A percentile compares a stretch with the other conserved stretches of the same genome.
Conservation (phyloP, 108 stramenopile species). For the Nitzschia sp. region DNA sequence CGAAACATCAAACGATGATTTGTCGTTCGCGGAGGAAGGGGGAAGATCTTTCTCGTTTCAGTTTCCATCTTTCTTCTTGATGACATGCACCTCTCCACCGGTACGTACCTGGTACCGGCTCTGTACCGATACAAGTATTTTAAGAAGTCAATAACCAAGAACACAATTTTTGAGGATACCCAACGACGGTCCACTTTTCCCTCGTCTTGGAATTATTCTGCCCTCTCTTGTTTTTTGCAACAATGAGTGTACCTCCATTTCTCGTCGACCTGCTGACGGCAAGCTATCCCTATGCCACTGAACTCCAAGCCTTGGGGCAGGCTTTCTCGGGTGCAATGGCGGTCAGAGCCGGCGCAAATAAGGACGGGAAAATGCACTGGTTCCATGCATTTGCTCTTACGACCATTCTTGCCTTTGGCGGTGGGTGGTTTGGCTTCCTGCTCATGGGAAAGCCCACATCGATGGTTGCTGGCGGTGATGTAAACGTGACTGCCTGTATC, state of each 20-base stretch:
- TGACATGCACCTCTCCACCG: no score
- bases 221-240: neutral
- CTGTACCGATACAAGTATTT: no score
- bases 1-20: no score
- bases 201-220: no score
- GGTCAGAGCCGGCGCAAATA: conserved; percentile 70
- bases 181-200: no score
- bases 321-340: conserved; percentile 74
- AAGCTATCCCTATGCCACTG: conserved; percentile 49
- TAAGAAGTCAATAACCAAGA: no score
- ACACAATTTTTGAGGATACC: no score
- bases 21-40: no score
- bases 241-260: conserved; percentile 9
- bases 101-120: no score
- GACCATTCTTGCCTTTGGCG: conserved; percentile 64
- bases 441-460: conserved; percentile 86
- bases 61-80: no score
- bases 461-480: conserved; percentile 68
- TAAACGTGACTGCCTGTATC: conserved; percentile 55
- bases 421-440: conserved; percentile 63
- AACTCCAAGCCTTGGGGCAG: conserved; percentile 59
- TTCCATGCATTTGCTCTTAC: conserved; percentile 80
- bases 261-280: conserved; percentile 48
- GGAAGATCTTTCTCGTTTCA: no score
- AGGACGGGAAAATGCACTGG: conserved; percentile 59